Base-by-base conservation (phyloP, 2,329 filamentous ascomycete genomes). In the Aspergillus fijiensis region DNA sequence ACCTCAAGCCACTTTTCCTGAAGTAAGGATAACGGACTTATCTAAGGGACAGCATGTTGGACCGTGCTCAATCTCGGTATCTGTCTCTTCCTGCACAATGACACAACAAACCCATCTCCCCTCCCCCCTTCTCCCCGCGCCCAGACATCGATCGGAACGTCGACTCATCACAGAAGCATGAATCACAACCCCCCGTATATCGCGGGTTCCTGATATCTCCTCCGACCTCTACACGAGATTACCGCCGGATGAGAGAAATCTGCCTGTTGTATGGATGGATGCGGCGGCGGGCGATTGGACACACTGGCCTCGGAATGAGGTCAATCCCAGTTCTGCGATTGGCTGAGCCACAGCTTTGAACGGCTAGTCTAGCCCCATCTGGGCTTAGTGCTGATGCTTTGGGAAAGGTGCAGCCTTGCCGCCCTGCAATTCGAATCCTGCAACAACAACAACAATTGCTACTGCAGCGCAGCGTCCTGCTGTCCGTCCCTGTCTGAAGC, bases 241-340 rank as follows among this genome's bases (percentile, higher is more conserved):
- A 42, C 53, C 48, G 42, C 53, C 52, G 39, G 39, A 33, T 21
- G 39, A 45, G 39, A 45, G 33, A 12, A 35, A 12, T 35, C 33
- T 12, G 14, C 4, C 33, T 16, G 33, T 35, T 45, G 39, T 12
- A 55, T 35, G 51, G 42, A 55, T 55, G 52, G 52, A 55, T 45
- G 23, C 51, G 33, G 27, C 33, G 23, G 51, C 51, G 19, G 51
- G 33, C 33, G 31, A 52, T 52, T 31, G 31, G 27, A 29, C 29
- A 47, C 52, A 42, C 42, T 49, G 33, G 33, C 53, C 53, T 45
- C 33, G 33, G 52, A 42, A 55, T 55, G 52, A 55, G 52, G 39
- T 47, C 52, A 55, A 55, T 55, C n/a, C 45, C 53, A 55, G 27
- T 27, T 14, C 53, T 49, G 42, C 31, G 53, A 55, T 55, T 55